Evolutionary conservation across 2,329 filamentous ascomycete species (phyloP).

Genomic region (Penicillium hordei): DNA sequence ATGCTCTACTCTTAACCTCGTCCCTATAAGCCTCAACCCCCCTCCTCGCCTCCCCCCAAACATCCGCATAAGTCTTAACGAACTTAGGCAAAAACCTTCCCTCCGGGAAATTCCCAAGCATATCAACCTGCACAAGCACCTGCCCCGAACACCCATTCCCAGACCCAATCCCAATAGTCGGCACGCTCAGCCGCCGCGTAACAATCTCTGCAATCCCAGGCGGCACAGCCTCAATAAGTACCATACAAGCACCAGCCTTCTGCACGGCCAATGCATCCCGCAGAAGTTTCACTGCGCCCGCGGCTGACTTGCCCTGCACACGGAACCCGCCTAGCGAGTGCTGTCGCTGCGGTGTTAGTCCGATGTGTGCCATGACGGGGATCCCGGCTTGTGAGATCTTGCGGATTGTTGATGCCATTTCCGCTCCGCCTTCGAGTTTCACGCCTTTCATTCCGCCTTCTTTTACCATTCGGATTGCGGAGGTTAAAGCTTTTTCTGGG

Average conservation of each 20-base stretch:
- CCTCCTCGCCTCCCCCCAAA: slow-evolving; percentile 75
- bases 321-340: slow-evolving; percentile 89
- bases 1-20: slow-evolving; percentile 83
- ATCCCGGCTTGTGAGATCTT: slow-evolving; percentile 85
- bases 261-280: slow-evolving; percentile 88
- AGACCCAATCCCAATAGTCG: slow-evolving; percentile 94
- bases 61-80: slow-evolving; percentile 88
- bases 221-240: slow-evolving; percentile 87
- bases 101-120: slow-evolving; percentile 88
- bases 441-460: slow-evolving; percentile 81
- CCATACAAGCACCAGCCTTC: slow-evolving; percentile 80
- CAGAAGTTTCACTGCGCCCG: slow-evolving; percentile 70
- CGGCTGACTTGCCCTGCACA: slow-evolving; percentile 84
- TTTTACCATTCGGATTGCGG: slow-evolving; percentile 86
- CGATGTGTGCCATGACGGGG: slow-evolving; percentile 87
- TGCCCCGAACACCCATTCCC: slow-evolving; percentile 89
- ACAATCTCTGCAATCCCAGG: slow-evolving; percentile 76
- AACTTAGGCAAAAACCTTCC: slow-evolving; percentile 91
- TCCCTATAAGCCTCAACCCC: slow-evolving; percentile 77
- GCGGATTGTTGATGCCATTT: slow-evolving; percentile 81
- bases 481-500: slow-evolving; percentile 78
- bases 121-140: slow-evolving; percentile 94
- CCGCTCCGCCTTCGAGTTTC: slow-evolving; percentile 87
- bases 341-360: slow-evolving; percentile 90
- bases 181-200: slow-evolving; percentile 74